Conservation (phyloP, 129 eudicot species). For the Sambucus nigra region DNA sequence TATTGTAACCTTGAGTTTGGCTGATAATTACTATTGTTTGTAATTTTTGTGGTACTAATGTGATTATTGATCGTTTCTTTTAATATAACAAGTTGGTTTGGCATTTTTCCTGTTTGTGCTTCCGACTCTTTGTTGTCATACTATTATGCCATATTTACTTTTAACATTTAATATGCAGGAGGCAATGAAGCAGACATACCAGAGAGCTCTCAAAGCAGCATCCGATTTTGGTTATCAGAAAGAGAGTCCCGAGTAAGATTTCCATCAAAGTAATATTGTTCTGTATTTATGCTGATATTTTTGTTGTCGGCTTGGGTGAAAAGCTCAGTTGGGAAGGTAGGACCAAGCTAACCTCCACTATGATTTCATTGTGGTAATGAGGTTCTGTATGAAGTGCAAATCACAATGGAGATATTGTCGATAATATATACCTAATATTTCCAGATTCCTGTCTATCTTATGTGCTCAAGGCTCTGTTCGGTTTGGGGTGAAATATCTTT, state of each 20-base stretch:
- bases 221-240: conserved; percentile 84
- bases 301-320: background rate
- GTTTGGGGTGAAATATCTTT: too few relatives aligned
- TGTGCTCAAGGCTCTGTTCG: too few relatives aligned
- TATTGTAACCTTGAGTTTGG: too few relatives aligned
- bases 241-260: conserved; percentile 95
- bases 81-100: background rate
- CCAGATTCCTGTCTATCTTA: too few relatives aligned
- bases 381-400: too few relatives aligned
- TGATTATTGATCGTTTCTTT: background rate
- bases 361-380: background rate
- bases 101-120: background rate
- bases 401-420: too few relatives aligned
- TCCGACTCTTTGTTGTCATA: background rate
- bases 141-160: background rate
- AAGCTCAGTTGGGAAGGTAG: background rate
- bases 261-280: background rate
- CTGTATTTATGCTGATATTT: background rate
- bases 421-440: too few relatives aligned
- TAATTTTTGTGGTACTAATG: background rate
- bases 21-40: background rate
- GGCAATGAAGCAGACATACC: conserved; percentile 95
- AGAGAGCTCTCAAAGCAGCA: conserved; percentile 83
- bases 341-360: too few relatives aligned
- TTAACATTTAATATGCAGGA: conserved; percentile 40